Conservation (phyloP, 1,284 basidiomycete species). For the Grifola frondosa region DNA sequence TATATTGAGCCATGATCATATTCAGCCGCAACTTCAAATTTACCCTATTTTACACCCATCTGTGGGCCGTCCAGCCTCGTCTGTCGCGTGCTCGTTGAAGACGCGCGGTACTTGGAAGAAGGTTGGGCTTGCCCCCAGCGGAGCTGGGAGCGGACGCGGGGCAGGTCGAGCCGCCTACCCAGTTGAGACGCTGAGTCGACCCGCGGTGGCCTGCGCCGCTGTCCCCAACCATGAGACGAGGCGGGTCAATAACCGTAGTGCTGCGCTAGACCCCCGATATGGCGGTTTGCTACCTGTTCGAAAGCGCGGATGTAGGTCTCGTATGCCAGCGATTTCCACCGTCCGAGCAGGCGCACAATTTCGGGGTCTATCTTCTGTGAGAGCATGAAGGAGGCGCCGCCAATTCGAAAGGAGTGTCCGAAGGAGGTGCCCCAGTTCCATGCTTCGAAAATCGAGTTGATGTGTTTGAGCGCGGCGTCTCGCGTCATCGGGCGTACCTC, state of each 20-base stretch:
- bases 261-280: conserved; percentile 8
- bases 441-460: conserved; percentile 28
- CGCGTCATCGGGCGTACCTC: conserved; percentile 29
- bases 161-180: conserved; percentile 7
- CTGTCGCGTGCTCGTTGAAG: background rate
- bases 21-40: no score
- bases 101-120: background rate
- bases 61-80: conserved; percentile 1
- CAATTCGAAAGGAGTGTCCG: conserved; percentile 40
- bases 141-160: conserved; percentile 1
- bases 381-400: conserved; percentile 36
- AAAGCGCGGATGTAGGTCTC: conserved; percentile 32
- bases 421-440: conserved; percentile 32
- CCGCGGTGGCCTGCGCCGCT: no score
- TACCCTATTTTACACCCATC: no score
- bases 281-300: conserved; percentile 13
- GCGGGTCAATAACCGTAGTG: conserved; percentile 3
- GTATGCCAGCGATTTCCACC: conserved; percentile 37
- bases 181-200: background rate
- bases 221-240: no score
- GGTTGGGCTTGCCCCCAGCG: background rate
- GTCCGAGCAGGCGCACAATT: conserved; percentile 26
- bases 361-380: conserved; percentile 30
- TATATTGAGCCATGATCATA: no score
- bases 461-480: conserved; percentile 22